These are phyloP conservation scores for Suhomyces vadensis DNA, from an alignment of 805 yeast genomes.

Conservation along the genomic window DNA sequence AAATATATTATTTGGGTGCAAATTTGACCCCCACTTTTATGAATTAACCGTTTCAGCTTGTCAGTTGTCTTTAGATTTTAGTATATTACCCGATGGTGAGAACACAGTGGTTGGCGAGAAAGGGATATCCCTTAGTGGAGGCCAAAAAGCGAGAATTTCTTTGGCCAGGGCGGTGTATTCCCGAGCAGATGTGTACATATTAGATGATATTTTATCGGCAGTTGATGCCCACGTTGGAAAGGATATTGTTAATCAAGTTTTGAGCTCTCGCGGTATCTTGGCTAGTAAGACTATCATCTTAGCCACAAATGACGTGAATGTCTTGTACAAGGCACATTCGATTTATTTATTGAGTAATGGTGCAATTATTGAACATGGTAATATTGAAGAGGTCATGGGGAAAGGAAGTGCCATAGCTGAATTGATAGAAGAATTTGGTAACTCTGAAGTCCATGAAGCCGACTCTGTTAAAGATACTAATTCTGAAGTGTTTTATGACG, in stretches of 20 bases:
- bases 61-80: slow-evolving; percentile 49
- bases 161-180: slow-evolving; percentile 71
- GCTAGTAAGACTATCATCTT: slow-evolving; percentile 53
- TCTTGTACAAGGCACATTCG: slow-evolving; percentile 56
- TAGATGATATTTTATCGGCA: slow-evolving; percentile 70
- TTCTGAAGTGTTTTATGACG: slow-evolving; percentile 9
- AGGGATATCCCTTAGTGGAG: slow-evolving; percentile 61
- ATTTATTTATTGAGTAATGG: slow-evolving; percentile 60
- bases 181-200: slow-evolving; percentile 54
- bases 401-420: slow-evolving; percentile 34
- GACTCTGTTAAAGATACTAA: slow-evolving; percentile 13
- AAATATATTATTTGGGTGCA: slow-evolving; percentile 52
- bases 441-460: slow-evolving; percentile 15
- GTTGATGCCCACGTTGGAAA: slow-evolving; percentile 72
- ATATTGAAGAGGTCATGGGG: slow-evolving; percentile 49
- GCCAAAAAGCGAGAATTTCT: slow-evolving; percentile 64
- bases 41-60: slow-evolving; percentile 48
- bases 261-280: slow-evolving; percentile 49
- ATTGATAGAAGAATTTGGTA: slow-evolving; percentile 34
- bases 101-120: slow-evolving; percentile 59
- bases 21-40: slow-evolving; percentile 44
- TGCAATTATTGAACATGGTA: slow-evolving; percentile 56
- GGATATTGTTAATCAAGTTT: slow-evolving; percentile 51
- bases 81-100: slow-evolving; percentile 53
- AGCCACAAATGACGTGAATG: slow-evolving; percentile 59